phyloP scores from a whole-genome alignment of 257 asterid species.

The Nicotiana attenuata region DNA sequence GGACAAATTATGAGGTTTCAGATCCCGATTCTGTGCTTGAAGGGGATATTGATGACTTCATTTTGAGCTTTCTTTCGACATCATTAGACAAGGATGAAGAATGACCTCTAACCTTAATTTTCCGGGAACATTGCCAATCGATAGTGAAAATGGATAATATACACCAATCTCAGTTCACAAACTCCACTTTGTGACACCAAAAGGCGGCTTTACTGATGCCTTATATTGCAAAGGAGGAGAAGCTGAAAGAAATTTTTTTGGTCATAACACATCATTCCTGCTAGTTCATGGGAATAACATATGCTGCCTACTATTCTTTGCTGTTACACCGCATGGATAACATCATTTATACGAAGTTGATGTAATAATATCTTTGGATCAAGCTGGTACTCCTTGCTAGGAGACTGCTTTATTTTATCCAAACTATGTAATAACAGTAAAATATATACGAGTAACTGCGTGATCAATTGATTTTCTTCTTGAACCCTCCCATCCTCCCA shows the following conservation, averaged over 20 bases:
- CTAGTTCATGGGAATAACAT: not conserved
- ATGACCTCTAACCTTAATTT: slow-evolving; percentile 18
- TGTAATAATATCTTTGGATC: not conserved
- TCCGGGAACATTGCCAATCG: not conserved
- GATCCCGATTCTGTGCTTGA: slow-evolving; percentile 87
- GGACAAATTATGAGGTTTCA: slow-evolving; percentile 87
- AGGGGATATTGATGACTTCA: slow-evolving; percentile 82
- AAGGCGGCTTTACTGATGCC: not conserved
- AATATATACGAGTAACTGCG: not conserved
- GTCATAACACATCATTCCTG: not conserved
- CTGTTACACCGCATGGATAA: not conserved
- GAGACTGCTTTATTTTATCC: not conserved
- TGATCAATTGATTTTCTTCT: not conserved
- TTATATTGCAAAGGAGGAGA: not conserved
- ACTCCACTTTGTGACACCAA: not conserved
- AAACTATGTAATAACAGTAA: not conserved
- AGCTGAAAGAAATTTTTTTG: not conserved
- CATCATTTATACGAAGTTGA: slow-evolving; percentile 1
- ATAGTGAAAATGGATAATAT: not conserved
- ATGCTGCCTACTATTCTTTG: not conserved
- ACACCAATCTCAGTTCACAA: not conserved
- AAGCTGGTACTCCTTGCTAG: not conserved
- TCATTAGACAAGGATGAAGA: slow-evolving; percentile 65
- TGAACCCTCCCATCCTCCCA: not conserved
- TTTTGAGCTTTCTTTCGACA: slow-evolving; percentile 72